Base-by-base conservation (phyloP, 78 protist species). In the Dictyostelium capitatum region DNA sequence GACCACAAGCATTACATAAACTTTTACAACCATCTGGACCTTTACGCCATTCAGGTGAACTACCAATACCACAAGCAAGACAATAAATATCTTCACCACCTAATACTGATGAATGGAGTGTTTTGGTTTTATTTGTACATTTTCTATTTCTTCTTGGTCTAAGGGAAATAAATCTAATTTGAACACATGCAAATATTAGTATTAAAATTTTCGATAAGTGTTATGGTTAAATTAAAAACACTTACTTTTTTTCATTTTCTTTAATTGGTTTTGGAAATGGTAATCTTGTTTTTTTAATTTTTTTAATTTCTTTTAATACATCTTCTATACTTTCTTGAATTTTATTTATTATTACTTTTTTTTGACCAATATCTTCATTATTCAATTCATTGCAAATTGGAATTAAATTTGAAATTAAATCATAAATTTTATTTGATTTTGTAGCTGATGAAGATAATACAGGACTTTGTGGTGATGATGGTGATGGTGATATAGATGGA, bases 131-230 rank as follows among this genome's bases (percentile, higher is more conserved):
- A 14, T 14, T 51, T 51, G 79, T 74, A 51, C 93, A 47, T 57
- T 77, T 74, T 77, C 93, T 87, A 64, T 87, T 87, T 43, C 93
- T 77, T 48, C 93, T 53, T 64, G 93, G 93, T 51, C 93, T 77
- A 5, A 74, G 51, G 0, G 59, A 28, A n/a, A 10, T 20, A 41
- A 32, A 51, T 15, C 83, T 78, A 30, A 59, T 15, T 30, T 30
- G 25, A 2, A 25, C n/a, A 78, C 15, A n/a, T 17, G 3, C 30
- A 30, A n/a, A n/a, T n/a, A n/a, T n/a, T n/a, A n/a, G n/a, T n/a
- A n/a, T n/a, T n/a, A n/a, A n/a, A n/a, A n/a, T n/a, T n/a, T n/a
- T n/a, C n/a, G n/a, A n/a, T n/a, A n/a, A n/a, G n/a, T n/a, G n/a
- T n/a, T n/a, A n/a, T n/a, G n/a, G n/a, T n/a, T n/a, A n/a, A 43